Base-by-base conservation (phyloP, 208 protist genomes). In the Crithidia mellificae region DNA sequence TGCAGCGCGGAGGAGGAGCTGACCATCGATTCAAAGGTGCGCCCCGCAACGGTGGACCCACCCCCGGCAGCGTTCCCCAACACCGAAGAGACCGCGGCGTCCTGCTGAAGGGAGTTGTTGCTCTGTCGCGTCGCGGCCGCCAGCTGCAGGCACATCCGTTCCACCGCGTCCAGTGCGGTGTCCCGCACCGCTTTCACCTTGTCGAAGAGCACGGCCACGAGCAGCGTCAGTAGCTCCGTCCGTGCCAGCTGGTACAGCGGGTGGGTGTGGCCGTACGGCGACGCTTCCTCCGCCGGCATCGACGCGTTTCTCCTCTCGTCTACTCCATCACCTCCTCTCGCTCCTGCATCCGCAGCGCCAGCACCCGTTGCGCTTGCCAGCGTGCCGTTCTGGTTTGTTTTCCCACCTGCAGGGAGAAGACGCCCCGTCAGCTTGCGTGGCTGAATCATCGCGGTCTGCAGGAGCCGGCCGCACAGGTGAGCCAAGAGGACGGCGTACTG, bases 141-240 rank as follows among this genome's bases (percentile, higher is more conserved):
- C 36, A 80, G 29, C 27, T 68, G 70, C 24, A 62, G 34, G 46
- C 74, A 91, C 72, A 91, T 76, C 22, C 52, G 47, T 54, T 68
- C 78, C 34, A 84, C 72, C 27, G 80, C 78, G 24, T 80, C 78
- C 4, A 94, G 68, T 14, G 89, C 85, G 29, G 76, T 56, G 50
- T 92, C 89, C 20, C 89, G 85, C 25, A 92, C 85, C 0, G 82
- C 84, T 54, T 83, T 85, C 32, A 85, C 87, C 63, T 90, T 92
- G 68, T 95, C 90, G 63, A 95, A 95, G 19, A 95, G 66, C 27
- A 82, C 74, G 24, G 80, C 69, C 17, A 93, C 87, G 0, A 92
- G 68, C 51, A 93, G 50, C 43, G 78, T 81, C 34, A 95, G 76
- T 36, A 95, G 76, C 67, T 87, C 70, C 41, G 85, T 77, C 25